phyloP scores from a whole-genome alignment of 768 basidiomycete genomes.

The Hemileccinum rubropunctum region DNA sequence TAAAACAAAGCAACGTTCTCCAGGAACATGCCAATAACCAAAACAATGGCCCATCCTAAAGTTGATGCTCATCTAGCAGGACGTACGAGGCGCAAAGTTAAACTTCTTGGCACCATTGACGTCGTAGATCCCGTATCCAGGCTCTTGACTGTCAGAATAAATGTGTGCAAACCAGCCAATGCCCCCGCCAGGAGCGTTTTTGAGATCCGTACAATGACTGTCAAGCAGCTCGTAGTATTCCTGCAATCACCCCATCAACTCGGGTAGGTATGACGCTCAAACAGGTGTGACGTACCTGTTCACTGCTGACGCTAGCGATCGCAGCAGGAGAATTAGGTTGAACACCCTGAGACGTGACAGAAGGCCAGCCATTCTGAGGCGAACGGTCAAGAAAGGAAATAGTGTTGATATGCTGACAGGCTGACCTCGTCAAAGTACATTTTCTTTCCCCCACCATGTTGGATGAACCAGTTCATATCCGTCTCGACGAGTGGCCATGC shows the following conservation, averaged over 20 bases:
- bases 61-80: constrained; percentile 41
- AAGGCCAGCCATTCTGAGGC: constrained; percentile 77
- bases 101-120: constrained; percentile 53
- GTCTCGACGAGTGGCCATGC: constrained; percentile 61
- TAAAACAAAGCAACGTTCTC: background rate
- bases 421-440: constrained; percentile 69
- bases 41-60: background rate
- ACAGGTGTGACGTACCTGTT: constrained; percentile 45
- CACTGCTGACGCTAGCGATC: constrained; percentile 59
- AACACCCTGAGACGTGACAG: constrained; percentile 55
- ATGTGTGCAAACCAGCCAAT: constrained; percentile 84
- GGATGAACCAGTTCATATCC: constrained; percentile 67
- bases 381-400: background rate
- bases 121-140: constrained; percentile 71
- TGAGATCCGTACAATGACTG: constrained; percentile 59
- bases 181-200: constrained; percentile 55
- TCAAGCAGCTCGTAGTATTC: constrained; percentile 67
- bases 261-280: background rate
- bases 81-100: constrained; percentile 58
- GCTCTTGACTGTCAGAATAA: constrained; percentile 62
- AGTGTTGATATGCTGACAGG: background rate
- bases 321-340: constrained; percentile 64
- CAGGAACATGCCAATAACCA: background rate
- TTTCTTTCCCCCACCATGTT: constrained; percentile 66
- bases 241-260: constrained; percentile 4